Evolutionary conservation across 1,284 basidiomycete genomes (phyloP).

Genomic region (Termitomyces sp.): DNA sequence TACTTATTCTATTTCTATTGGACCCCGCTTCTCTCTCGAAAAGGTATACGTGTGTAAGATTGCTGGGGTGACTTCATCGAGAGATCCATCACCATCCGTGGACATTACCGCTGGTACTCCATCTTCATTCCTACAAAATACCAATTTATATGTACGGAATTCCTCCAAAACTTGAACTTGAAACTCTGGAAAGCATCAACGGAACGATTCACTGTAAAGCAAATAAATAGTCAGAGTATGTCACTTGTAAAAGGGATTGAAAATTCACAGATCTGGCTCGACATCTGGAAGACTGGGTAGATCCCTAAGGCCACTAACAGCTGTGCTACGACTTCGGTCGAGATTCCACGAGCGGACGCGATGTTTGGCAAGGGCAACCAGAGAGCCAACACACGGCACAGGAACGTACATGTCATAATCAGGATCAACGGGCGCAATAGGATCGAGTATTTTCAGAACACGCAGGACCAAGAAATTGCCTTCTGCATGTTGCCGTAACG

Average conservation of each 20-base stretch:
- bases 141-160: background rate
- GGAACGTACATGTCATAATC: conserved; percentile 1
- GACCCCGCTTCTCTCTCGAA: no score
- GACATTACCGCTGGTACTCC: background rate
- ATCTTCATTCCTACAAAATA: background rate
- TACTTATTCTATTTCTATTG: no score
- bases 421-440: background rate
- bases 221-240: background rate
- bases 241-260: background rate
- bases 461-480: background rate
- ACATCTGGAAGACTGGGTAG: background rate
- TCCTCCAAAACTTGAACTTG: background rate
- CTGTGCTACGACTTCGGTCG: background rate
- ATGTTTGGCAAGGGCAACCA: background rate
- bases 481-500: background rate
- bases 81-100: no score
- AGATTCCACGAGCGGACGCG: background rate
- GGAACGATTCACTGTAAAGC: background rate
- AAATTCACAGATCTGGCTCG: background rate
- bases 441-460: conserved; percentile 4
- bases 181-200: background rate
- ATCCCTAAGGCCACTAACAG: background rate
- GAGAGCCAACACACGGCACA: background rate
- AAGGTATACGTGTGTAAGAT: no score
- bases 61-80: no score